These are phyloP conservation scores for Trametes polyzona DNA, from an alignment of 1,284 basidiomycete species.

Conservation along the genomic window DNA sequence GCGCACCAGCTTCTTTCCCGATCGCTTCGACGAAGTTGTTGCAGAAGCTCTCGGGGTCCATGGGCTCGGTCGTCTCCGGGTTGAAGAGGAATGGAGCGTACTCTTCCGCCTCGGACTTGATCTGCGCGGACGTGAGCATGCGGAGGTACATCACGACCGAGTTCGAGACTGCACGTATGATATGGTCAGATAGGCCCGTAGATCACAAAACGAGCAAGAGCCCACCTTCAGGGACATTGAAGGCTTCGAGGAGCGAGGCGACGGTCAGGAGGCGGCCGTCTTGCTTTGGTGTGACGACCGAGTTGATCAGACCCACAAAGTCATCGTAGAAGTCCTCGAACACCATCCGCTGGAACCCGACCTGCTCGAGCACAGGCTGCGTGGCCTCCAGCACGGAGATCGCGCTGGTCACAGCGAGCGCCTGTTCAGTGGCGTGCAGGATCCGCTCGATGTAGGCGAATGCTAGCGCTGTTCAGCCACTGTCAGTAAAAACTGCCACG, in stretches of 20 bases:
- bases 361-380: slow-evolving; percentile 55
- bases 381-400: slow-evolving; percentile 58
- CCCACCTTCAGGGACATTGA: slow-evolving; percentile 60
- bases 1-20: slow-evolving; percentile 79
- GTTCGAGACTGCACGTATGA: slow-evolving; percentile 56
- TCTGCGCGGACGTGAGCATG: slow-evolving; percentile 81
- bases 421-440: slow-evolving; percentile 45
- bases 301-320: slow-evolving; percentile 46
- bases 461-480: slow-evolving; percentile 49
- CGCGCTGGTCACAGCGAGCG: slow-evolving; percentile 53
- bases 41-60: slow-evolving; percentile 72
- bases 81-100: slow-evolving; percentile 80
- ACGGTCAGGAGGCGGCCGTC: slow-evolving; percentile 43
- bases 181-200: background rate
- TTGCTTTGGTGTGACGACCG: slow-evolving; percentile 44
- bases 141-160: slow-evolving; percentile 78
- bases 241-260: slow-evolving; percentile 50
- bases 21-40: slow-evolving; percentile 78
- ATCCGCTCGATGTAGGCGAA: slow-evolving; percentile 59
- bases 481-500: background rate
- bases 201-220: background rate
- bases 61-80: slow-evolving; percentile 65
- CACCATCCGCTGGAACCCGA: slow-evolving; percentile 70
- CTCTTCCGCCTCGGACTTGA: slow-evolving; percentile 65
- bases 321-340: slow-evolving; percentile 63